Evolutionary conservation across 768 basidiomycete species (phyloP), one percentile per base, ranked within the genome.

Genomic region (Psilocybe tampanensis): DNA sequence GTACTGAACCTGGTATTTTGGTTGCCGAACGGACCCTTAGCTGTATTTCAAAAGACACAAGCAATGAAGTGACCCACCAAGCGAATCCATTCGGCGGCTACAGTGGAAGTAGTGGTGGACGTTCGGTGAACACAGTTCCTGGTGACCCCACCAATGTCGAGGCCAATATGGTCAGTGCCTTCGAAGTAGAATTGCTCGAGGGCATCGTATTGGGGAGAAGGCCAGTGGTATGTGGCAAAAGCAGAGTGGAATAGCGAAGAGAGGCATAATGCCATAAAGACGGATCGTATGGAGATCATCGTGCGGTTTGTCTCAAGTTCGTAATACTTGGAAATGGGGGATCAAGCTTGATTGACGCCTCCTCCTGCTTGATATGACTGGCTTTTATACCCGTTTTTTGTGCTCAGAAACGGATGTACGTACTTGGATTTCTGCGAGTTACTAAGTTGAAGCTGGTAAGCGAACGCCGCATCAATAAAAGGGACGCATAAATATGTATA

Each of bases 71-170:
- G n/a, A n/a, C n/a, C n/a, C n/a, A 76, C 76, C 44, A 76, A 68
- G 12, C 76, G 74, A 19, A 77, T 56, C 76, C 76, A 77, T 63
- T 76, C 72, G 11, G 76, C 76, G 21, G 71, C 68, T 44, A 76
- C 70, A 5, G 72, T 74, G 18, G 73, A 66, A 33, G 61, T 29
- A 60, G 59, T 32, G 6, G 23, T 7, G 2, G 59, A 32, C 7
- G 17, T 21, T 39, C 70, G 67, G 29, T 62, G 64, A 48, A 61
- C 68, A 51, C 69, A 73, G 5, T 68, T 70, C 24, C 63, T 65
- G 1, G 70, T 70, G 23, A 74, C 56, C n/a, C 69, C 59, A 1
- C 68, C 64, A 55, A 69, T 50, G 45, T 64, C 69, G n/a, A 71
- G 71, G 1, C 72, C 72, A 45, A 72, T 72, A 26, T 66, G 61